phyloP scores from a whole-genome alignment of 2,329 filamentous ascomycete species.

The Hypoxylon sp. region DNA sequence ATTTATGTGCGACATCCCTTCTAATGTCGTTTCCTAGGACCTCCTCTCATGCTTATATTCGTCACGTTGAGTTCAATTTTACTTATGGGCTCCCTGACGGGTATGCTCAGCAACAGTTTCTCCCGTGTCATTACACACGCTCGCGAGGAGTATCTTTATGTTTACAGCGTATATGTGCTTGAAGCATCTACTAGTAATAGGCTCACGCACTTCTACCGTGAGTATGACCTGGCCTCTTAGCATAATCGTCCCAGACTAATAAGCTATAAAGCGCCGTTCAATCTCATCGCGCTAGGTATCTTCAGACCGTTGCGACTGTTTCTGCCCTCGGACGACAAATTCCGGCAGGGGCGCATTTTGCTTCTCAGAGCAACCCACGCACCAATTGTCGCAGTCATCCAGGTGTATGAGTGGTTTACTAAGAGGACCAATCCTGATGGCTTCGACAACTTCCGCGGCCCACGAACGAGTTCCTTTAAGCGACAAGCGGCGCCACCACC shows the following conservation, averaged over 20 bases:
- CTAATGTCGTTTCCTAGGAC: constrained; percentile 55
- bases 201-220: constrained; percentile 76
- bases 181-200: constrained; percentile 78
- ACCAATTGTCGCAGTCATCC: constrained; percentile 78
- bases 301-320: constrained; percentile 81
- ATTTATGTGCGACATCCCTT: background rate
- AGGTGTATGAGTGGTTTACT: constrained; percentile 72
- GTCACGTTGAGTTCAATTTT: constrained; percentile 83
- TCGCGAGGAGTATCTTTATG: constrained; percentile 83
- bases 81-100: constrained; percentile 82
- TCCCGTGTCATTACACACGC: constrained; percentile 74
- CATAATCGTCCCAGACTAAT: background rate
- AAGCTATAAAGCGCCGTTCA: constrained; percentile 68
- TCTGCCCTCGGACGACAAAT: constrained; percentile 72
- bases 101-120: constrained; percentile 83
- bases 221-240: constrained; percentile 23
- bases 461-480: constrained; percentile 52
- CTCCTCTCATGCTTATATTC: constrained; percentile 78
- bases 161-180: constrained; percentile 77
- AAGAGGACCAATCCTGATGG: constrained; percentile 59
- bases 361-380: constrained; percentile 75
- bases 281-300: constrained; percentile 79
- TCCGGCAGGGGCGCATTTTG: constrained; percentile 73
- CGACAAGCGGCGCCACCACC: constrained; percentile 46
- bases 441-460: constrained; percentile 66